These are phyloP conservation scores for Trametes coccinea DNA, from an alignment of 768 basidiomycete species.

Conservation along the genomic window DNA sequence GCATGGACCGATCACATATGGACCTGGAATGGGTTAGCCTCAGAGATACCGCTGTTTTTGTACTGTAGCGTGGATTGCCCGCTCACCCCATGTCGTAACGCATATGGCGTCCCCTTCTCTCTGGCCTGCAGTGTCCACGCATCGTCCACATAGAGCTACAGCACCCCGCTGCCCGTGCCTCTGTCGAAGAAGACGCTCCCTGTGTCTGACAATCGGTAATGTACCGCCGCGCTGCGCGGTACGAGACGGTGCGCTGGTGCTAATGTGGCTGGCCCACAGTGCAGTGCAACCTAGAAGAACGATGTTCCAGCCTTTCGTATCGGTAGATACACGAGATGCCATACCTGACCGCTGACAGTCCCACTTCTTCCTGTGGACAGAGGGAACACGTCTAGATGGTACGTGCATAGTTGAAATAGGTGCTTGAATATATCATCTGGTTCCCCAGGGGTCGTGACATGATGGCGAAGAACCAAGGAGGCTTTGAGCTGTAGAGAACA, in stretches of 20 bases:
- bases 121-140: neutral
- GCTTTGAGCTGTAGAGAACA: constrained; percentile 43
- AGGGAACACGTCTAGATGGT: constrained; percentile 72
- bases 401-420: constrained; percentile 62
- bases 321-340: constrained; percentile 14
- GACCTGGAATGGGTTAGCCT: too few species aligned
- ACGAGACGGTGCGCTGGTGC: constrained; percentile 40
- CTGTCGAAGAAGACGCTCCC: constrained; percentile 70
- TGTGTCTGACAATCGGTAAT: constrained; percentile 70
- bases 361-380: constrained; percentile 77
- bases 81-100: too few species aligned
- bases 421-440: constrained; percentile 60
- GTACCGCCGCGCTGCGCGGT: constrained; percentile 56
- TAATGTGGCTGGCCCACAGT: constrained; percentile 48
- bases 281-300: constrained; percentile 55
- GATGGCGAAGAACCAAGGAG: constrained; percentile 65
- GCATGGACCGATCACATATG: neutral
- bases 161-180: constrained; percentile 65
- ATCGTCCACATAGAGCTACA: constrained; percentile 35
- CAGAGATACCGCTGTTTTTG: too few species aligned
- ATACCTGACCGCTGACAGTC: constrained; percentile 74
- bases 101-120: too few species aligned
- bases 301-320: neutral
- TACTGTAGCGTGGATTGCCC: too few species aligned
- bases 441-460: constrained; percentile 51